These are phyloP conservation scores for Aureobasidium sp. DNA, from an alignment of 2,329 filamentous ascomycete genomes.

Conservation along the genomic window DNA sequence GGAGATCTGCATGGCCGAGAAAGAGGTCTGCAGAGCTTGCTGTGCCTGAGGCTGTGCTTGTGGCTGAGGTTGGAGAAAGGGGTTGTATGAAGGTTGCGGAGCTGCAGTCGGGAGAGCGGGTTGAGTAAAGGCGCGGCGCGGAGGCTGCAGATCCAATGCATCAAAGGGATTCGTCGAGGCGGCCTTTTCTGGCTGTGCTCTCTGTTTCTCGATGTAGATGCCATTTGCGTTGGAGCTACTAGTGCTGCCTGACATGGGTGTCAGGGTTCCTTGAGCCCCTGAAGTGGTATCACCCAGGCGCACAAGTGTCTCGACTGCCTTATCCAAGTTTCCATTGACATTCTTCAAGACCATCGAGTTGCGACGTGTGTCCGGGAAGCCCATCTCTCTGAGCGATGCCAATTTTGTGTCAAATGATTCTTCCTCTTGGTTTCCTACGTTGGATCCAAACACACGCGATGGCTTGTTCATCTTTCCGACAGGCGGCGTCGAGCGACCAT, in stretches of 20 bases:
- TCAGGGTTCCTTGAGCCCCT: conserved; percentile 25
- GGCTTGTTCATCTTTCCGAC: conserved; percentile 51
- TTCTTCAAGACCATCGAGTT: conserved; percentile 78
- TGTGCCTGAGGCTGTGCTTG: conserved; percentile 28
- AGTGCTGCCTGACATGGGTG: conserved; percentile 36
- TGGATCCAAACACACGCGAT: conserved; percentile 61
- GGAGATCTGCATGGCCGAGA: conserved; percentile 66
- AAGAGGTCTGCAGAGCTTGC: conserved; percentile 33
- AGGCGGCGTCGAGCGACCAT: conserved; percentile 20
- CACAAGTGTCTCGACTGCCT: conserved; percentile 75
- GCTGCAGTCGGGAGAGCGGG: conserved; percentile 22
- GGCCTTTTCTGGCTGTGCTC: conserved; percentile 23
- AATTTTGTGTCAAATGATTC: conserved; percentile 70
- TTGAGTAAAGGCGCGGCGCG: conserved; percentile 23
- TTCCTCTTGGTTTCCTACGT: conserved; percentile 44
- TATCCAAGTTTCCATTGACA: conserved; percentile 77
- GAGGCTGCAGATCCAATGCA: conserved; percentile 36
- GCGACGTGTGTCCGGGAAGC: conserved; percentile 74
- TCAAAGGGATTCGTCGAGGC: conserved; percentile 39
- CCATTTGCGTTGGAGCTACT: conserved; percentile 40
- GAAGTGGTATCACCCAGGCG: conserved; percentile 67
- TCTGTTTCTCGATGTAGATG: conserved; percentile 36
- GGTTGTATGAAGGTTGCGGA: conserved; percentile 51
- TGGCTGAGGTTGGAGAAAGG: conserved; percentile 48
- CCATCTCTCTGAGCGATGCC: conserved; percentile 76